Conservation (phyloP, 2,329 filamentous ascomycete genomes). For the Ramularia endophylla region DNA sequence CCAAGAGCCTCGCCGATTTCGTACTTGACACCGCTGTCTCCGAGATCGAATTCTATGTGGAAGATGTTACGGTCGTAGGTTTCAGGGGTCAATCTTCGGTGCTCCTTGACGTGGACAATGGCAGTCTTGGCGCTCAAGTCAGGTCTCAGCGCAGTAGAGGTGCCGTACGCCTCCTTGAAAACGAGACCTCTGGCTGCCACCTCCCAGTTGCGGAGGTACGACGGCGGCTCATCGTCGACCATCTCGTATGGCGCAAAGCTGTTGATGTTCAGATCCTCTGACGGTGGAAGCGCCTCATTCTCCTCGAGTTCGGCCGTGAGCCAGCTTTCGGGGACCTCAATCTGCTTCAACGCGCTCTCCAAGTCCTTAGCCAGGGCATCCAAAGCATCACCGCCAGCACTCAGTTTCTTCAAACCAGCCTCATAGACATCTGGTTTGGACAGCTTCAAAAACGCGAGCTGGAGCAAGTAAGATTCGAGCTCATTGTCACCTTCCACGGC, state of each 20-base stretch:
- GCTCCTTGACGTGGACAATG: constrained; percentile 88
- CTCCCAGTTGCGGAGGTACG: constrained; percentile 70
- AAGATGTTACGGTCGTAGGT: constrained; percentile 99
- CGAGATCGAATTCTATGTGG: constrained; percentile 98
- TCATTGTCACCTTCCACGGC: constrained; percentile 60
- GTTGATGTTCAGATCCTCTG: constrained; percentile 63
- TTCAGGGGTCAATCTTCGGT: constrained; percentile 79
- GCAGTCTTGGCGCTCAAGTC: constrained; percentile 81
- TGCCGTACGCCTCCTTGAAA: constrained; percentile 92
- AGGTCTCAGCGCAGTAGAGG: constrained; percentile 67
- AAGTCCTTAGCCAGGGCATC: constrained; percentile 57
- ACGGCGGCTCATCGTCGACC: constrained; percentile 61
- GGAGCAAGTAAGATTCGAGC: constrained; percentile 61
- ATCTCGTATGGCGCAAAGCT: constrained; percentile 81
- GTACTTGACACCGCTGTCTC: constrained; percentile 84
- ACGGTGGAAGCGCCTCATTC: constrained; percentile 48
- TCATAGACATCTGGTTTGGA: constrained; percentile 61
- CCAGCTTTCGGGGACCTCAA: constrained; percentile 79
- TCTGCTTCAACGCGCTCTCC: constrained; percentile 61
- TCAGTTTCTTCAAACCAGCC: constrained; percentile 61
- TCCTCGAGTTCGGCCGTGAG: constrained; percentile 59
- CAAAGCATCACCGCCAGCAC: constrained; percentile 55
- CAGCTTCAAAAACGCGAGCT: constrained; percentile 78
- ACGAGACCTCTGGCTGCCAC: constrained; percentile 76
- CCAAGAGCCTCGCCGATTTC: constrained; percentile 96